These are phyloP conservation scores for Peziza echinospora DNA, from an alignment of 495 filamentous ascomycete genomes.

Conservation along the genomic window DNA sequence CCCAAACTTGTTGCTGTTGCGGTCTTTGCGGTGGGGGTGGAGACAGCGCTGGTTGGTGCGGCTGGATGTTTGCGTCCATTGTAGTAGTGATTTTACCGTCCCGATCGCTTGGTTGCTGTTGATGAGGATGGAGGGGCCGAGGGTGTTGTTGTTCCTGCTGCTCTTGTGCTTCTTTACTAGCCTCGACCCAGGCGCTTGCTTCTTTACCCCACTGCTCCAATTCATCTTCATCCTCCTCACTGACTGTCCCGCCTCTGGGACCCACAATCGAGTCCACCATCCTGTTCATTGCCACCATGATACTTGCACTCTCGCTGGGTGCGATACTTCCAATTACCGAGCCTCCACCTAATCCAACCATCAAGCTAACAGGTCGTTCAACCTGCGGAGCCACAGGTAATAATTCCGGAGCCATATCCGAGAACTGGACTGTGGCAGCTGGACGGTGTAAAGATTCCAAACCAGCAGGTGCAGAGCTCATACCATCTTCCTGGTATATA, in stretches of 20 bases:
- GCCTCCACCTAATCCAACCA: background rate
- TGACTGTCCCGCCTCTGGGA: constrained; percentile 12
- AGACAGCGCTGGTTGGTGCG: no score
- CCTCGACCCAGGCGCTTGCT: no score
- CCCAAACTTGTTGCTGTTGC: no score
- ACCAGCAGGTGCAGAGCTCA: background rate
- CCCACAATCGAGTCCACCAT: constrained; percentile 50
- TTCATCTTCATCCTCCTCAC: constrained; percentile 6
- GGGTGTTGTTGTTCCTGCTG: background rate
- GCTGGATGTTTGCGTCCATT: no score
- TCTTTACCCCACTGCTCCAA: background rate
- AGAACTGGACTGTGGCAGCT: background rate
- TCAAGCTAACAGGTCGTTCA: background rate
- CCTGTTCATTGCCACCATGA: constrained; percentile 26
- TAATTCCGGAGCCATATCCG: background rate
- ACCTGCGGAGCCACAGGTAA: background rate
- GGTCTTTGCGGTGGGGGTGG: no score
- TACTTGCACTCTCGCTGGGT: background rate
- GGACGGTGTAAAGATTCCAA: background rate
- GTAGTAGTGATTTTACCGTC: no score
- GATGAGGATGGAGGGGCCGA: no score
- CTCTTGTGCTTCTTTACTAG: background rate
- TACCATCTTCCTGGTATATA: constrained; percentile 15
- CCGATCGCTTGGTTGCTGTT: no score
- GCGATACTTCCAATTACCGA: background rate